Base-by-base conservation (phyloP, 106 monocot genomes). In the Dendrobium huoshanense region DNA sequence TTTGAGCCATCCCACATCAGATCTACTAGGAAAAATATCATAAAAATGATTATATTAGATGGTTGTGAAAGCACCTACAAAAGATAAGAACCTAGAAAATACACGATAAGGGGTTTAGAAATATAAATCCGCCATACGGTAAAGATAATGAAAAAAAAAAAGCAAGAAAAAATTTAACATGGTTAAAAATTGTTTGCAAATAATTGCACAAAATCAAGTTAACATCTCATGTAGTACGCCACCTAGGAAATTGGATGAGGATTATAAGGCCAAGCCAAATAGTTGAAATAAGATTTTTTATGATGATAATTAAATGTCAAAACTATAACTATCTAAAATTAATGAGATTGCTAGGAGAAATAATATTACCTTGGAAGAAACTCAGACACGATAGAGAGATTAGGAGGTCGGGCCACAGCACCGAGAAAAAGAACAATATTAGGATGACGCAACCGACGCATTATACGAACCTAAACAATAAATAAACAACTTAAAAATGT, bases 351-450 rank as follows among this genome's bases (percentile, higher is more conserved):
- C 11, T 3, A 49, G 7, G 43, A 55, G 75, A 75, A 41, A 5
- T 19, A 17, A 27, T 79, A 72, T 25, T 79, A 96, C 97, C 97
- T 94, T 85, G 97, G 97, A 81, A 98, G 89, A 84, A 92, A 98
- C 78, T 98, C 97, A 25, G 97, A 94, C 40, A 98, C 92, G 80
- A 98, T 98, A 33, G 97, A 98, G 25, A 98, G 88, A 76, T 98
- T 89, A 61, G 97, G 97, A 80, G 92, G 94, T 64, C 97, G 94
- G 76, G 97, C 94, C 20, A 98, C 97, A 77, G 97, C 97, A 82
- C 97, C 97, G 88, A 92, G 88, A 55, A 98, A 98, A 75, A 91
- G 97, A 82, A 98, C 94, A 82, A 98, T 88, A 92, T 98, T 98
- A 89, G 97, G 97, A 86, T 98, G 97, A 9, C 92, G 90, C 86